A percentile compares a stretch with the other conserved stretches of the same genome.
Conservation (phyloP, 2,329 filamentous ascomycete species). For the Bretziella fagacearum region DNA sequence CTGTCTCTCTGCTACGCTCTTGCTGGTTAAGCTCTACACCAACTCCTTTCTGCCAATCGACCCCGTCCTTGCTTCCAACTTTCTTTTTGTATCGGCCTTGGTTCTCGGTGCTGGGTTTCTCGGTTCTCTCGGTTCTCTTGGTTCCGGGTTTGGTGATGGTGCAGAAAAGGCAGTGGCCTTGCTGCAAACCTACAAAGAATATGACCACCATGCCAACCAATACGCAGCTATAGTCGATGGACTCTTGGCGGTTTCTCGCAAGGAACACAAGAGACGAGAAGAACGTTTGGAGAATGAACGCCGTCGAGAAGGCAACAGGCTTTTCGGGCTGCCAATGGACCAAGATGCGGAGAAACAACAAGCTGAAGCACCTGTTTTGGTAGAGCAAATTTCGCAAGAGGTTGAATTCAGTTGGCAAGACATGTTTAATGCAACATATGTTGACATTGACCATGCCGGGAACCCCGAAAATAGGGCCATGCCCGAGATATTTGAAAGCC, state of each 20-base stretch:
- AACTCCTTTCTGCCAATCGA: neutral
- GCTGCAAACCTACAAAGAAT: neutral
- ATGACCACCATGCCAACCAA: neutral
- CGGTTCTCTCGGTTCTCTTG: neutral
- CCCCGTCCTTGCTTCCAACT: neutral
- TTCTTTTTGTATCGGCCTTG: neutral
- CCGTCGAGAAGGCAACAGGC: neutral
- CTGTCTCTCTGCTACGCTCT: neutral
- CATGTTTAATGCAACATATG: slow-evolving; percentile 1
- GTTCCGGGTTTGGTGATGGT: neutral
- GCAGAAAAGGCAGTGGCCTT: neutral
- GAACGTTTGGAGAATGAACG: neutral
- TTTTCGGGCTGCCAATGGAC: slow-evolving; percentile 3
- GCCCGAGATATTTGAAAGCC: neutral
- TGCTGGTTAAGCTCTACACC: neutral
- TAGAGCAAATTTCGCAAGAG: neutral
- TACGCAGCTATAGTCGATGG: neutral
- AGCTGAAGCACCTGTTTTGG: neutral
- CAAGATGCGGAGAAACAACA: neutral
- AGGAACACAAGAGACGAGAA: neutral
- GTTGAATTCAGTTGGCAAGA: neutral
- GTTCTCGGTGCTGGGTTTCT: neutral
- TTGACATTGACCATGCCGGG: neutral
- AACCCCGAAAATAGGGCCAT: neutral
- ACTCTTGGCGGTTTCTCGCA: neutral